Conservation (phyloP, 2,329 filamentous ascomycete genomes). For the Trichoderma asperellum region DNA sequence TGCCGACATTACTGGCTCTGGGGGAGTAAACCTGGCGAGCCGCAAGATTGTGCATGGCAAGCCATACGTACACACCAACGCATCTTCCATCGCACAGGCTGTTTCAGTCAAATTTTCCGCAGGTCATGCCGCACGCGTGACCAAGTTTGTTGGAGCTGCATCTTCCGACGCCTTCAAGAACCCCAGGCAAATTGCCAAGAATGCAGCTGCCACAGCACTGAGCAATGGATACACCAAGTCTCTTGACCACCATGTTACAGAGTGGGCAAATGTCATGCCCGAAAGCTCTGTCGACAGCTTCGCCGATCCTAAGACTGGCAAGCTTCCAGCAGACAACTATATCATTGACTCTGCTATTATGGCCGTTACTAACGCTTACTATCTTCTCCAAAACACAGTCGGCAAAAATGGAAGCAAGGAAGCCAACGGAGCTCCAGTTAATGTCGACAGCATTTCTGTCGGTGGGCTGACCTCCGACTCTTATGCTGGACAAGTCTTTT, state of each 20-base stretch:
- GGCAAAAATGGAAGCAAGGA: constrained; percentile 47
- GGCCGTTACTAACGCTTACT: constrained; percentile 58
- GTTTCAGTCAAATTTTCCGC: constrained; percentile 57
- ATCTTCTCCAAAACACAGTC: constrained; percentile 58
- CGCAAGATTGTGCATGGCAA: constrained; percentile 49
- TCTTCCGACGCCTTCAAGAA: constrained; percentile 69
- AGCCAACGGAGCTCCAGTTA: constrained; percentile 49
- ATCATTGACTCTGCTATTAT: constrained; percentile 59
- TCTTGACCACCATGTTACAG: constrained; percentile 58
- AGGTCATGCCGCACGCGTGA: constrained; percentile 58
- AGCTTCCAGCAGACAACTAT: constrained; percentile 58
- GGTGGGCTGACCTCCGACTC: constrained; percentile 38
- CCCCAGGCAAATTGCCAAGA: constrained; percentile 57
- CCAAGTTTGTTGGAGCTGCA: constrained; percentile 70
- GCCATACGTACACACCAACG: constrained; percentile 57
- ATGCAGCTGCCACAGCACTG: constrained; percentile 53
- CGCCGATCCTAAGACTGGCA: constrained; percentile 54
- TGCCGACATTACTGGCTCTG: constrained; percentile 47
- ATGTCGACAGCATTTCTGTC: constrained; percentile 36
- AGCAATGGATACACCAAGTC: constrained; percentile 59
- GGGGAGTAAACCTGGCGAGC: constrained; percentile 41
- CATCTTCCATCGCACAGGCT: constrained; percentile 67
- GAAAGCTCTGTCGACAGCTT: constrained; percentile 67
- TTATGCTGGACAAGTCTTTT: constrained; percentile 39
- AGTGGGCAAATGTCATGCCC: constrained; percentile 66